Percentiles rank a stretch among this genome's conserved stretches.
Evolutionary conservation across 1,284 basidiomycete species (phyloP).

Genomic region (Fomitiporia mediterranea): DNA sequence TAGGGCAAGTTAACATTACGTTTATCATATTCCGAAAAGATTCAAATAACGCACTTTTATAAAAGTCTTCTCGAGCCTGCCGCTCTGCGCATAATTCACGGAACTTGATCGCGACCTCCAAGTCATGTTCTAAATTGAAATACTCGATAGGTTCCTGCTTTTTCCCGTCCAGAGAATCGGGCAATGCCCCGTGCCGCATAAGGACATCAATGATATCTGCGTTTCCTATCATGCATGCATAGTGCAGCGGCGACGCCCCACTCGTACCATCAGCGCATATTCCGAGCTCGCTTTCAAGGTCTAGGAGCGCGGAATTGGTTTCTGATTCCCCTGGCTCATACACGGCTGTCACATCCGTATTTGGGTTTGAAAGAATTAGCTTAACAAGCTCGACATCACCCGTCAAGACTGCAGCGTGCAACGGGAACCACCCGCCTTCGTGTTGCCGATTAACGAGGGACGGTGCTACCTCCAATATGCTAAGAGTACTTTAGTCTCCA

Average conservation of each 20-base stretch:
- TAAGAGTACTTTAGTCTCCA: not conserved
- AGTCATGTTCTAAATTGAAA: constrained; percentile 2
- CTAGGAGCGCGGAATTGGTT: not conserved
- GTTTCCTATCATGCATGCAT: constrained; percentile 13
- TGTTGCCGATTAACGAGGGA: not conserved
- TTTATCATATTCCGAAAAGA: not conserved
- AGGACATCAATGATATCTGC: constrained; percentile 1
- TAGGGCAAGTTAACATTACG: not conserved
- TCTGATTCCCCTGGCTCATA: not conserved
- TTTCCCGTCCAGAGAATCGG: not conserved
- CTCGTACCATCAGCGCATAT: not conserved
- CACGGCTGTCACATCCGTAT: not conserved
- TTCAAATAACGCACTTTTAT: not conserved
- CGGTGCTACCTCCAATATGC: constrained; percentile 2
- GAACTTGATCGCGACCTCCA: not conserved
- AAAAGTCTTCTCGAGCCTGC: not conserved
- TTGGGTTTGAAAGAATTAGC: not conserved
- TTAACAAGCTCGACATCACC: constrained; percentile 9
- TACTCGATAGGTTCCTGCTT: constrained; percentile 6
- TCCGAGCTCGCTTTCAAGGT: constrained; percentile 1
- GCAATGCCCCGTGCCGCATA: constrained; percentile 1
- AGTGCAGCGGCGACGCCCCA: constrained; percentile 10
- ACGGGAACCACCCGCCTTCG: not conserved
- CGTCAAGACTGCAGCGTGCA: constrained; percentile 6
- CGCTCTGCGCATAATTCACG: not conserved